Evolutionary conservation across 768 basidiomycete genomes (phyloP).

Genomic region (Kwoniella mangroviensis): DNA sequence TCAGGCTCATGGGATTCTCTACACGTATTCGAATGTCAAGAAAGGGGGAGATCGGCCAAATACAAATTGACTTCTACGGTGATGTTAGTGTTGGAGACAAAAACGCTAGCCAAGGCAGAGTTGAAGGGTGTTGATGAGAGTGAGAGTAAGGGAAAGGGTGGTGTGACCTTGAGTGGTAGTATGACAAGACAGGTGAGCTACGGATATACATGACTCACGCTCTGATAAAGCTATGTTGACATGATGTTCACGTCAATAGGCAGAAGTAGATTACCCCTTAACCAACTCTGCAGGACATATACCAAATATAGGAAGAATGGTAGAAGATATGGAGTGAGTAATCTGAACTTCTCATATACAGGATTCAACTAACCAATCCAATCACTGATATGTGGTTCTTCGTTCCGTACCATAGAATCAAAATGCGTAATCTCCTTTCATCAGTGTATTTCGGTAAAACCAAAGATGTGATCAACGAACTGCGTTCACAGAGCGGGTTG

Average conservation of each 20-base stretch:
- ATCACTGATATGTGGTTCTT: conserved; percentile 6
- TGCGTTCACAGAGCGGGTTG: conserved; percentile 83
- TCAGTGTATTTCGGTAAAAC: conserved; percentile 98
- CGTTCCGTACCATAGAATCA: conserved; percentile 62
- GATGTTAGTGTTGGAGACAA: conserved; percentile 85
- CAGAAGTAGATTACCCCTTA: conserved; percentile 83
- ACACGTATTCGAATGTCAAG: conserved; percentile 94
- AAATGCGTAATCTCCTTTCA: conserved; percentile 87
- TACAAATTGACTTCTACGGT: conserved; percentile 98
- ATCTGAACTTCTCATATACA: no score
- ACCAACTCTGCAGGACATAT: conserved; percentile 83
- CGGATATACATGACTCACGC: neutral
- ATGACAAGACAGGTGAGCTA: conserved; percentile 90
- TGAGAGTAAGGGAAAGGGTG: conserved; percentile 66
- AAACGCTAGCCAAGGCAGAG: conserved; percentile 36
- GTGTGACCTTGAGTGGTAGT: conserved; percentile 86
- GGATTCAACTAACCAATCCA: no score
- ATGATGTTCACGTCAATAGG: conserved; percentile 60
- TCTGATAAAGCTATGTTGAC: neutral
- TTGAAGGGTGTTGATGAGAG: conserved; percentile 59
- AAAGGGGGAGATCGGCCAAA: conserved; percentile 87
- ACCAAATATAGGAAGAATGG: conserved; percentile 88
- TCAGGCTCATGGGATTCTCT: conserved; percentile 97
- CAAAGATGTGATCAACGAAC: conserved; percentile 88
- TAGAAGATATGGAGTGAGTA: conserved; percentile 89